A percentile compares a stretch with the other conserved stretches of the same genome.
phyloP scores from a whole-genome alignment of 768 basidiomycete species.

The Mycena metata region DNA sequence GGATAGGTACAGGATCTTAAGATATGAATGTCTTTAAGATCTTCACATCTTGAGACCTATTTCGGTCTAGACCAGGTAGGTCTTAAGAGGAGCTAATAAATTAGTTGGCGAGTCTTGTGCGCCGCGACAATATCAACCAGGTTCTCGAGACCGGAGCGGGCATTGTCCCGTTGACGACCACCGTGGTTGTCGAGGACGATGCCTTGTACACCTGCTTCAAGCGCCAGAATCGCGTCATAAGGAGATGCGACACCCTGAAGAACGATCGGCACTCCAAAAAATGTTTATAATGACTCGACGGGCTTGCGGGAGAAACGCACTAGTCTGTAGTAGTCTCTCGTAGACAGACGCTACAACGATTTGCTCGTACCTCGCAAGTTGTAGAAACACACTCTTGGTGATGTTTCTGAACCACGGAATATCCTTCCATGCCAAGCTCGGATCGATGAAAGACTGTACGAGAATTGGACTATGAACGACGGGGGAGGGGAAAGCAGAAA shows the following conservation, averaged over 20 bases:
- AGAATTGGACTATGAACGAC: neutral
- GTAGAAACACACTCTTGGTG: constrained; percentile 68
- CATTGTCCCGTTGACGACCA: constrained; percentile 68
- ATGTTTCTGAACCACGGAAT: constrained; percentile 86
- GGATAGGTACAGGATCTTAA: too few relatives aligned
- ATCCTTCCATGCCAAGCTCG: constrained; percentile 88
- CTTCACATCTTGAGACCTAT: too few relatives aligned
- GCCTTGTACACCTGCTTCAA: constrained; percentile 49
- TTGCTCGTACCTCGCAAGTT: too few relatives aligned
- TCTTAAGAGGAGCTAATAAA: too few relatives aligned
- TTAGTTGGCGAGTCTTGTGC: constrained; percentile 66
- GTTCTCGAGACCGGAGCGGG: constrained; percentile 79
- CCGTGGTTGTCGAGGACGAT: constrained; percentile 74
- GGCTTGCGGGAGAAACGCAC: too few relatives aligned
- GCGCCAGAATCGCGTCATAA: constrained; percentile 56
- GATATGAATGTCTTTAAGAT: too few relatives aligned
- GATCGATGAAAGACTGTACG: constrained; percentile 92
- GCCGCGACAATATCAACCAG: constrained; percentile 75
- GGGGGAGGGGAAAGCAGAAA: neutral
- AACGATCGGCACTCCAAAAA: constrained; percentile 70
- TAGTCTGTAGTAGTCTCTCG: too few relatives aligned
- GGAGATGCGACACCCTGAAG: constrained; percentile 77
- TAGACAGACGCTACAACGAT: too few relatives aligned
- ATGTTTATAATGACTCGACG: constrained; percentile 54
- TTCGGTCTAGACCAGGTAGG: too few relatives aligned